Conservation (phyloP, 2,329 filamentous ascomycete species). For the Cladosporium sp. region DNA sequence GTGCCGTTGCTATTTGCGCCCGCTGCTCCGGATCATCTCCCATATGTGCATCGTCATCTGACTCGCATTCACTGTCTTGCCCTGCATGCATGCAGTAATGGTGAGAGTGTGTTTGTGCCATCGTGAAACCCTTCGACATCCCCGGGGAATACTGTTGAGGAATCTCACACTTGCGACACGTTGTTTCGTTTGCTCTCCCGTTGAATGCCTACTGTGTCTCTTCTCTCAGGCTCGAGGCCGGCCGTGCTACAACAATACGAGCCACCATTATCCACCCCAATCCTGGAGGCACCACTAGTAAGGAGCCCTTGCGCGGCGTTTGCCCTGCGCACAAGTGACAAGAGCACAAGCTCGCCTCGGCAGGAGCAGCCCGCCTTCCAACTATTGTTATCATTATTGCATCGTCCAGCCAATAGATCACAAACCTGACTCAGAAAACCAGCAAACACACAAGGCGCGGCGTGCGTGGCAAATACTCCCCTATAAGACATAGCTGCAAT, state of each 20-base stretch:
- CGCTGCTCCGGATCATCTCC: slow-evolving; percentile 3
- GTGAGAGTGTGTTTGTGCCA: slow-evolving; percentile 4
- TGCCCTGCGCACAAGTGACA: neutral
- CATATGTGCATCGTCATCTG: slow-evolving; percentile 14
- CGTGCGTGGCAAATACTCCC: slow-evolving; percentile 1
- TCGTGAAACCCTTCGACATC: slow-evolving; percentile 17
- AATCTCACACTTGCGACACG: slow-evolving; percentile 12
- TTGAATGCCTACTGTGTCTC: neutral
- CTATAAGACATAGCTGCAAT: slow-evolving; percentile 13
- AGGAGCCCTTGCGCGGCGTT: slow-evolving; percentile 8
- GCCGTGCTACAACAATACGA: neutral
- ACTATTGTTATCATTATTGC: neutral
- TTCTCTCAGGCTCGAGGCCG: neutral
- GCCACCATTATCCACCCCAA: neutral
- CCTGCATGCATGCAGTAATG: neutral
- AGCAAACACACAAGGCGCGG: neutral
- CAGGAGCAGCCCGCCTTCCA: neutral
- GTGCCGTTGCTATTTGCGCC: slow-evolving; percentile 21
- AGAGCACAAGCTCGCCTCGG: slow-evolving; percentile 1
- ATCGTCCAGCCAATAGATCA: slow-evolving; percentile 13
- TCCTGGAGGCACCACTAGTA: slow-evolving; percentile 11
- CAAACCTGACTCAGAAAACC: slow-evolving; percentile 8
- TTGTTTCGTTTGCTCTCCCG: slow-evolving; percentile 7
- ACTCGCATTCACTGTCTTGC: slow-evolving; percentile 2
- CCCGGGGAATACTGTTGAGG: neutral